Evolutionary conservation across 1,284 basidiomycete species (phyloP), one percentile per base, ranked within the genome.

Genomic region (Coniferiporia weirii): DNA sequence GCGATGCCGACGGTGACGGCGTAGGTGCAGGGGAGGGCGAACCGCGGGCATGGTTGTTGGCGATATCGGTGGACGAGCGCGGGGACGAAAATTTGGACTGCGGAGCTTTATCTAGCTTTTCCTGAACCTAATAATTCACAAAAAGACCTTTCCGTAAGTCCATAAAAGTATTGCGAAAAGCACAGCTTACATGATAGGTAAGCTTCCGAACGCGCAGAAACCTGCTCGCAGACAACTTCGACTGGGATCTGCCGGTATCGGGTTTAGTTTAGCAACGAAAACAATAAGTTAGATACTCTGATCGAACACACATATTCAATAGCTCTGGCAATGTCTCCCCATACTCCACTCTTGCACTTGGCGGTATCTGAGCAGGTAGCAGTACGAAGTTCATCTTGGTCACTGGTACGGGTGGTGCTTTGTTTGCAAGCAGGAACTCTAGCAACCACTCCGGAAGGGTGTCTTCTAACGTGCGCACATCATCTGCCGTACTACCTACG

Each of bases 381-480:
- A 99, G 73, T 22, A 95, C 83, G 69, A 98, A 98, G 64, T 93
- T 92, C 52, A 96, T 71, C 74, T 97, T 98, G 57, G 81, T 76
- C 49, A 77, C 71, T 2, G 79, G 76, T 0, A 76, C 69, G 2
- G 75, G 63, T 1, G 78, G 76, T 20, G 77, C 72, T 66, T 86
- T 87, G 68, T 90, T 90, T 38, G 82, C 67, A 43, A 98, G 79
- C 47, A 98, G 72, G 67, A 88, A 96, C 70, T 98, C 93, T 50
- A 95, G 75, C 51, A 97, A 74, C 96, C 96, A 99, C 61, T 85
- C 70, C 1, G 95, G 95, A 76, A 93, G 83, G 35, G 75, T 75
- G 68, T 88, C 84, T 72, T 98, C 95, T 40, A 98, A 76, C 9
- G 74, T 71, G 27, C 79, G 76, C 43, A 83, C 68, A 64, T 98